These are phyloP conservation scores for Fusarium sp. DNA, from an alignment of 2,329 filamentous ascomycete genomes.

Conservation along the genomic window DNA sequence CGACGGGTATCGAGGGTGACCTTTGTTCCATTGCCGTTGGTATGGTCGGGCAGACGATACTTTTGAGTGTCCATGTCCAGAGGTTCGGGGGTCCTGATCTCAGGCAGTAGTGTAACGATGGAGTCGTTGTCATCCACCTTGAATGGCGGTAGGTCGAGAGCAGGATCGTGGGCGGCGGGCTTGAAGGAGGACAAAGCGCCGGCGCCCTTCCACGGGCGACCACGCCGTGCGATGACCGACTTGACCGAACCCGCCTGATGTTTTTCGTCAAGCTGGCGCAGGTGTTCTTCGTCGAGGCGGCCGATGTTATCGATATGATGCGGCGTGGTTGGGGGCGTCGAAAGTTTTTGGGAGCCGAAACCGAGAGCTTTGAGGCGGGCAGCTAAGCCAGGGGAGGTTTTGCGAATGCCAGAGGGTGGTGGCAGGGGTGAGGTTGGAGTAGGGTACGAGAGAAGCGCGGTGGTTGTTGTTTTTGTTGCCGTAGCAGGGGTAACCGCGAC, in stretches of 20 bases:
- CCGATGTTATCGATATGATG: slow-evolving; percentile 62
- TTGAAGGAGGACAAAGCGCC: slow-evolving; percentile 50
- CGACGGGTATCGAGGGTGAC: slow-evolving; percentile 64
- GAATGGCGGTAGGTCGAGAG: slow-evolving; percentile 39
- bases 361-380: slow-evolving; percentile 71
- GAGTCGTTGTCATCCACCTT: slow-evolving; percentile 43
- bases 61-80: slow-evolving; percentile 75
- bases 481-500: slow-evolving; percentile 31
- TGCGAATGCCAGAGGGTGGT: slow-evolving; percentile 54
- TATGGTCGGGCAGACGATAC: slow-evolving; percentile 75
- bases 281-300: slow-evolving; percentile 73
- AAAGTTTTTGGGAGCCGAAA: slow-evolving; percentile 58
- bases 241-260: slow-evolving; percentile 64
- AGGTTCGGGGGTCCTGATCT: slow-evolving; percentile 59
- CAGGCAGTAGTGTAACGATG: slow-evolving; percentile 54
- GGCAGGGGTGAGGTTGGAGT: slow-evolving; percentile 40
- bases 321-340: slow-evolving; percentile 41
- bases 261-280: slow-evolving; percentile 72
- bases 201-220: slow-evolving; percentile 75
- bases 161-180: slow-evolving; percentile 38
- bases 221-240: slow-evolving; percentile 67
- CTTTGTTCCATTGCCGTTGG: slow-evolving; percentile 72
- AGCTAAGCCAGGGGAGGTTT: slow-evolving; percentile 69
- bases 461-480: slow-evolving; percentile 39
- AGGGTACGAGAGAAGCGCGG: slow-evolving; percentile 33